Percentiles rank a stretch among this genome's conserved stretches.
Conservation (phyloP, 495 filamentous ascomycete genomes). For the Penicillium paxilli region DNA sequence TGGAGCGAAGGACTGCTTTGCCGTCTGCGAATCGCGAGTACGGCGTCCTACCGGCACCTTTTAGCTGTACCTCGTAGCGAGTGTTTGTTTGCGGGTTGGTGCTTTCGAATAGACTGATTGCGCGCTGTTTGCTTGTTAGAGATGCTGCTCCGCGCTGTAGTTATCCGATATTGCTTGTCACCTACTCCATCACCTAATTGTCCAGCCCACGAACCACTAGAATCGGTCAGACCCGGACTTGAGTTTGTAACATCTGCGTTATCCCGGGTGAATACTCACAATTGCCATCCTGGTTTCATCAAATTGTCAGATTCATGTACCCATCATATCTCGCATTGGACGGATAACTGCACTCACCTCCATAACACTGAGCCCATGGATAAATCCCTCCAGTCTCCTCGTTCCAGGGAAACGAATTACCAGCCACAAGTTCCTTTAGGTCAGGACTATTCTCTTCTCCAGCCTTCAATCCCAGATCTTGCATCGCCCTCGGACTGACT, state of each 20-base stretch:
- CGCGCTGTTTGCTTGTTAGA: constrained; percentile 48
- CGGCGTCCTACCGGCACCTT: constrained; percentile 88
- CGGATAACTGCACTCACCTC: too few relatives aligned
- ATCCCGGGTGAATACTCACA: too few relatives aligned
- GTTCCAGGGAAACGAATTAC: constrained; percentile 69
- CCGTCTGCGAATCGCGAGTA: constrained; percentile 98
- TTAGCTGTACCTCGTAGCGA: constrained; percentile 89
- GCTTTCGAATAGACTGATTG: constrained; percentile 89
- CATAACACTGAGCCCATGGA: constrained; percentile 98
- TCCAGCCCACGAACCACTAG: constrained; percentile 81
- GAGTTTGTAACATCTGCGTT: too few relatives aligned
- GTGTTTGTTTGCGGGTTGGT: constrained; percentile 71
- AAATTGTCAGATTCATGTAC: constrained; percentile 4
- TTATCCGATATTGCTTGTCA: not conserved
- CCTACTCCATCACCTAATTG: constrained; percentile 85
- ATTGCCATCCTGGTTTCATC: constrained; percentile 52
- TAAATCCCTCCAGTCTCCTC: constrained; percentile 71
- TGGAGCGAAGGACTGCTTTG: constrained; percentile 86
- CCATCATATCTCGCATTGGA: not conserved
- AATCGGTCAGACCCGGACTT: constrained; percentile 21
- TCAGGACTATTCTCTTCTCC: constrained; percentile 69
- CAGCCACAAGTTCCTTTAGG: constrained; percentile 74
- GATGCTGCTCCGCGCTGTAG: too few relatives aligned
- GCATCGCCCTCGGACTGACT: constrained; percentile 73
- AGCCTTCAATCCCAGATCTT: constrained; percentile 69